These are phyloP conservation scores for Globisporangium lucens DNA, from an alignment of 352 stramenopile species.

Conservation along the genomic window DNA sequence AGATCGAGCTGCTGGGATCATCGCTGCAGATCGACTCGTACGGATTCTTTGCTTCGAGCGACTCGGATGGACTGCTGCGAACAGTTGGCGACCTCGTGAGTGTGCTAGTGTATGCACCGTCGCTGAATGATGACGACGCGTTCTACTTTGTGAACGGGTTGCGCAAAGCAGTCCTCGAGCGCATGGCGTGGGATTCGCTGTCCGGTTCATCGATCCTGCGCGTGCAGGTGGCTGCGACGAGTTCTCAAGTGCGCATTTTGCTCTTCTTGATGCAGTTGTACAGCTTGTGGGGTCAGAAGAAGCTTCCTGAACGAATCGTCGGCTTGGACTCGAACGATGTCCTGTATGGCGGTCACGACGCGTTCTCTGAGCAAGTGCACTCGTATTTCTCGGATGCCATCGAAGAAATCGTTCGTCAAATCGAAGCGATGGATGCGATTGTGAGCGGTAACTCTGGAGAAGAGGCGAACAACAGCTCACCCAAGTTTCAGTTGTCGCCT, in stretches of 20 bases:
- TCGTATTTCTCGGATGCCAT: conserved; percentile 41
- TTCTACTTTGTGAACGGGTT: conserved; percentile 87
- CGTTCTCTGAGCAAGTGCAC: conserved; percentile 53
- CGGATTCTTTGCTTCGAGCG: not conserved
- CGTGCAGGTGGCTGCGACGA: conserved; percentile 13
- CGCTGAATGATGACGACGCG: conserved; percentile 68
- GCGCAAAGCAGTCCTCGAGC: conserved; percentile 63
- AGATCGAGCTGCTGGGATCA: conserved; percentile 1
- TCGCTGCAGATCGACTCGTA: conserved; percentile 1
- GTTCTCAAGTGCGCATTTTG: conserved; percentile 33
- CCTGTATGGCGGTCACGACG: conserved; percentile 65
- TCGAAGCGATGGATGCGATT: conserved; percentile 32
- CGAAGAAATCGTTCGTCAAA: conserved; percentile 46
- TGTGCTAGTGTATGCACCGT: conserved; percentile 75
- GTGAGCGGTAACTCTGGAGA: not conserved
- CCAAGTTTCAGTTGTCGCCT: not conserved
- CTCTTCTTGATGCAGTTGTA: conserved; percentile 54
- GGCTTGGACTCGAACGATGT: conserved; percentile 85
- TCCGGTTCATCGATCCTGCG: conserved; percentile 2
- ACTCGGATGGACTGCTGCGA: conserved; percentile 21
- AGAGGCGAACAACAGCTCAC: not conserved
- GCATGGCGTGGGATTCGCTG: conserved; percentile 28
- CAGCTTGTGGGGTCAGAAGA: conserved; percentile 54
- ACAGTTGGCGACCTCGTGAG: conserved; percentile 50
- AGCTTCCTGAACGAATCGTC: conserved; percentile 30